phyloP scores from a whole-genome alignment of 2,329 filamentous ascomycete genomes.

The Coniochaeta ligniaria region DNA sequence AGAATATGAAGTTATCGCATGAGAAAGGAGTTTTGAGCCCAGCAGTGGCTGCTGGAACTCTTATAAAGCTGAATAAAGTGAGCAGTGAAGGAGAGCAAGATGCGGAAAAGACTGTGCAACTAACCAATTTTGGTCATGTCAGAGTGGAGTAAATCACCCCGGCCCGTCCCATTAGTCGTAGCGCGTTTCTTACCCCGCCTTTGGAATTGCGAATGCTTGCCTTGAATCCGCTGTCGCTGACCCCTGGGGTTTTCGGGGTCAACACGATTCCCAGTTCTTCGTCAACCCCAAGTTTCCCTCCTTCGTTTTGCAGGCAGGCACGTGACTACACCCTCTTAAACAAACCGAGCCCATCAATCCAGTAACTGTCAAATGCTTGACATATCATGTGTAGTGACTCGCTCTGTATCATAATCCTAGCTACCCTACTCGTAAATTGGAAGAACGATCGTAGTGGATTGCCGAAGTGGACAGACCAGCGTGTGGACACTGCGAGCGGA shows the following conservation, averaged over 20 bases:
- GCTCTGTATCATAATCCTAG: neutral
- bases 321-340: neutral
- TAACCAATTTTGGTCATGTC: neutral
- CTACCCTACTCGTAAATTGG: neutral
- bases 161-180: slow-evolving; percentile 1
- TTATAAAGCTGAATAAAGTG: neutral
- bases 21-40: neutral
- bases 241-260: neutral
- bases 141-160: neutral
- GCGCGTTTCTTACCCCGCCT: neutral
- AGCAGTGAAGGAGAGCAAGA: neutral
- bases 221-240: neutral
- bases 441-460: neutral
- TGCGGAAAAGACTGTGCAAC: neutral
- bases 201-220: neutral
- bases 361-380: neutral
- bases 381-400: neutral
- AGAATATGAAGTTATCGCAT: neutral
- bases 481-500: neutral
- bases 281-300: neutral
- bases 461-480: neutral
- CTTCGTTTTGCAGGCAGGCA: neutral
- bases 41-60: neutral
- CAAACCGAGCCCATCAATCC: neutral
- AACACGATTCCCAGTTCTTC: neutral